Percentiles rank a stretch among this genome's conserved stretches.
These are phyloP conservation scores for Arabidopsis suecica DNA, from an alignment of 345 rosid genomes.

Conservation along the genomic window DNA sequence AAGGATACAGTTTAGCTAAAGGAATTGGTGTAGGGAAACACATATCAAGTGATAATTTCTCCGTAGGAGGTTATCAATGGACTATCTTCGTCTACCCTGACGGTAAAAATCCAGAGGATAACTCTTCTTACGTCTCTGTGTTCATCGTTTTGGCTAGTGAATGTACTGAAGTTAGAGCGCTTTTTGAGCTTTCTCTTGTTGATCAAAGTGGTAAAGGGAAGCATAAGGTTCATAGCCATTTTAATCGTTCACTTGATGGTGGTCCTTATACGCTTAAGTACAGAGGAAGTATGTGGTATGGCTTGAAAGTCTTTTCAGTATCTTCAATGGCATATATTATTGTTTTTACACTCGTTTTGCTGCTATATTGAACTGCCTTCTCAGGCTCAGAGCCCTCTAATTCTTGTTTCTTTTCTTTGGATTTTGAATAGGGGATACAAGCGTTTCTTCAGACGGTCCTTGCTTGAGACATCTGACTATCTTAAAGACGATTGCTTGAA, in stretches of 20 bases:
- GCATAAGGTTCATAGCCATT: slow-evolving; percentile 91
- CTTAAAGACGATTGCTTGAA: slow-evolving; percentile 80
- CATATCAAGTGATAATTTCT: slow-evolving; percentile 74
- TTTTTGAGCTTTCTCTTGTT: slow-evolving; percentile 78
- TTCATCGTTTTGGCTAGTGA: slow-evolving; percentile 89
- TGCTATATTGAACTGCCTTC: not conserved
- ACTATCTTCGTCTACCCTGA: slow-evolving; percentile 90
- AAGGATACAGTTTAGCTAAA: slow-evolving; percentile 78
- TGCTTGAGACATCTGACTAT: slow-evolving; percentile 77
- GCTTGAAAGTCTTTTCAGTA: not conserved
- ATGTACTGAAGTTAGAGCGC: slow-evolving; percentile 85
- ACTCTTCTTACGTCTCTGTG: slow-evolving; percentile 72
- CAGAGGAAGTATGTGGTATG: slow-evolving; percentile 94
- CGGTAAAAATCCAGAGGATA: slow-evolving; percentile 85
- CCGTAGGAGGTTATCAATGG: slow-evolving; percentile 94
- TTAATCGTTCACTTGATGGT: slow-evolving; percentile 77
- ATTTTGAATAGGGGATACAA: slow-evolving; percentile 79
- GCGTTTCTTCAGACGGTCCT: slow-evolving; percentile 75
- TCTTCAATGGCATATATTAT: not conserved
- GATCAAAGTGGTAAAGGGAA: slow-evolving; percentile 93
- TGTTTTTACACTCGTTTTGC: not conserved
- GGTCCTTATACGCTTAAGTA: slow-evolving; percentile 84
- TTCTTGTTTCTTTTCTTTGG: not conserved
- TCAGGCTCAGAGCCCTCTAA: not conserved
- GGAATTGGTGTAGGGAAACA: slow-evolving; percentile 85